Evolutionary conservation across 2,329 filamentous ascomycete species (phyloP).

Genomic region (Venturia oleaginea): DNA sequence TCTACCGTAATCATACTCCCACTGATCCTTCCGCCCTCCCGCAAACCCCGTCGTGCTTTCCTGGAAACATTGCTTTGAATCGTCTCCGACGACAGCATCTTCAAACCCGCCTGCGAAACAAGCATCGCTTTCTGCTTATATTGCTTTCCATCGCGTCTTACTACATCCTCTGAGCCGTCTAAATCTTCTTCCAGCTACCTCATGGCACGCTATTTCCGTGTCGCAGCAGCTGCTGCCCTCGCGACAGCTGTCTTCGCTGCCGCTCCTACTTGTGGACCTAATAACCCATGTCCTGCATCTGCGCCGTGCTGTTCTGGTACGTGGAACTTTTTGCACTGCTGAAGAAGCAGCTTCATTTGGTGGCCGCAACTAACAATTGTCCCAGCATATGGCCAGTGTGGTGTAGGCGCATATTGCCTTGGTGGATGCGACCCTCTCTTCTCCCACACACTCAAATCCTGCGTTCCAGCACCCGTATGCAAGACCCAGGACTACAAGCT

Average conservation of each 20-base stretch:
- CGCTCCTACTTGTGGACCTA: conserved; percentile 32
- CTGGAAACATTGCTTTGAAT: neutral
- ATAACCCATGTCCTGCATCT: conserved; percentile 58
- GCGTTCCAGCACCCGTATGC: conserved; percentile 77
- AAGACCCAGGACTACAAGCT: conserved; percentile 65
- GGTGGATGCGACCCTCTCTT: conserved; percentile 87
- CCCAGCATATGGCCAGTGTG: conserved; percentile 83
- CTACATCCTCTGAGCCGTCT: neutral
- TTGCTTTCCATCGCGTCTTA: neutral
- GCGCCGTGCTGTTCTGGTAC: conserved; percentile 33
- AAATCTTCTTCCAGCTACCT: neutral
- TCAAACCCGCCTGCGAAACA: neutral
- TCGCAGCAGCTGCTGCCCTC: conserved; percentile 16
- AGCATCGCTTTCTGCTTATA: neutral
- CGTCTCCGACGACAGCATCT: neutral
- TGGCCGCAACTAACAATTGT: too few relatives aligned
- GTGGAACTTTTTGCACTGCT: too few relatives aligned
- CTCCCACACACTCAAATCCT: conserved; percentile 76
- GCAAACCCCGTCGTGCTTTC: neutral
- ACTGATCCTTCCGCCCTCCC: neutral
- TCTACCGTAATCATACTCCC: neutral
- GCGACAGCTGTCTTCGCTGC: conserved; percentile 19
- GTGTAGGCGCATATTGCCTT: conserved; percentile 88
- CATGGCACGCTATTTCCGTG: conserved; percentile 9
- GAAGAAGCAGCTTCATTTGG: too few relatives aligned